Evolutionary conservation across 768 basidiomycete species (phyloP), one percentile per base, ranked within the genome.

Genomic region (Pholiota microspora): DNA sequence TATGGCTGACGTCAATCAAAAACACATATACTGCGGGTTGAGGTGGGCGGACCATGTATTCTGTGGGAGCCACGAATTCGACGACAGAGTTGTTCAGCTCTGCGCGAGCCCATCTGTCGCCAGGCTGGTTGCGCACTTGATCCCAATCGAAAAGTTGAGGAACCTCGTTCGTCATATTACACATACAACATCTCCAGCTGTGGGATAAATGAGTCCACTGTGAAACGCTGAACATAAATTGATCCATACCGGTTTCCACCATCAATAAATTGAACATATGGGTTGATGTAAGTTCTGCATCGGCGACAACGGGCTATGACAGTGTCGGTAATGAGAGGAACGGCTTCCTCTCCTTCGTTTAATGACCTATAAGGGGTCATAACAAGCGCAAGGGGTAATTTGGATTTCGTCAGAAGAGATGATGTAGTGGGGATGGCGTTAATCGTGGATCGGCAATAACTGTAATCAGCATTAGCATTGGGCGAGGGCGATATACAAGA

Each of bases 141-240:
- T 99, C 93, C 97, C 97, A 99, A 68, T 99, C 97, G 67, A 98
- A 98, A 49, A 97, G 77, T 64, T 98, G 95, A 21, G 97, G 97
- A 0, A 98, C 95, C 71, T 98, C 97, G 69, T 98, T 99, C 36
- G 92, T 90, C 81, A 98, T 86, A 64, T 89, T 92, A 71, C 97
- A 99, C 94, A 99, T 94, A 72, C 94, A 96, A 71, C 97, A 99
- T 68, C 97, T 90, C 97, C 97, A 99, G 59, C 90, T 89, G 35
- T 23, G 49, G 53, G 28, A 55, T 35, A 31, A 31, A 31, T 9
- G n/a, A n/a, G n/a, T n/a, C n/a, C 45, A 34, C 10, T 8, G 12
- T 16, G 27, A 29, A 18, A 31, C 25, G 53, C 6, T 32, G 47
- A 18, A 21, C 46, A 31, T n/a, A 4, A 35, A 35, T n/a, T n/a